These are phyloP conservation scores for Paramyrothecium roridum DNA, from an alignment of 2,329 filamentous ascomycete genomes.

Conservation along the genomic window DNA sequence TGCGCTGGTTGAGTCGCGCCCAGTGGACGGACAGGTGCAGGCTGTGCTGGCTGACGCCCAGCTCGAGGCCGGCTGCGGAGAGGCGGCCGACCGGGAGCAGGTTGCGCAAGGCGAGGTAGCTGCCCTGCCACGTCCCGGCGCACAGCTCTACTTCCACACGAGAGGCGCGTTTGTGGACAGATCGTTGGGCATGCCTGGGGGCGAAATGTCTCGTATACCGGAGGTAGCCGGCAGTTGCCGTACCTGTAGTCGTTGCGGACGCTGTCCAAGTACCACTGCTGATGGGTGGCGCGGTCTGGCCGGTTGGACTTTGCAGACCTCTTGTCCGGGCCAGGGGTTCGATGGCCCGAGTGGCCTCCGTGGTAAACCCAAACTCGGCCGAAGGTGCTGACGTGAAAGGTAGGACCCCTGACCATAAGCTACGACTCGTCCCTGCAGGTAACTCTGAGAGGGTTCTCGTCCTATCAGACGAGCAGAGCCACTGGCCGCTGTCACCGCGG, in stretches of 20 bases:
- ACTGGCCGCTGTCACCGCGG: conserved; percentile 39
- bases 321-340: conserved; percentile 29
- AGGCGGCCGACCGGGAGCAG: conserved; percentile 37
- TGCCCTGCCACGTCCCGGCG: conserved; percentile 28
- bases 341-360: conserved; percentile 12
- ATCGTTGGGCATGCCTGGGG: conserved; percentile 8
- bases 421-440: conserved; percentile 25
- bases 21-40: conserved; percentile 45
- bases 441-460: conserved; percentile 27
- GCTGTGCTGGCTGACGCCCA: conserved; percentile 36
- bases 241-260: conserved; percentile 24
- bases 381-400: conserved; percentile 28
- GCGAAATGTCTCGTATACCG: conserved; percentile 25
- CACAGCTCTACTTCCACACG: conserved; percentile 41
- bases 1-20: conserved; percentile 40
- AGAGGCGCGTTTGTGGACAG: conserved; percentile 13
- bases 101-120: conserved; percentile 39
- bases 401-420: conserved; percentile 23
- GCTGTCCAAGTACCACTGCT: conserved; percentile 36
- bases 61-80: conserved; percentile 40
- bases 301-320: conserved; percentile 33
- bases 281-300: conserved; percentile 15
- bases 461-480: conserved; percentile 22
- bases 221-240: conserved; percentile 30
- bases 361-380: conserved; percentile 38